Evolutionary conservation across 305 asterid species (phyloP), one percentile per base, ranked within the genome.

Genomic region (Rubia peregrina): DNA sequence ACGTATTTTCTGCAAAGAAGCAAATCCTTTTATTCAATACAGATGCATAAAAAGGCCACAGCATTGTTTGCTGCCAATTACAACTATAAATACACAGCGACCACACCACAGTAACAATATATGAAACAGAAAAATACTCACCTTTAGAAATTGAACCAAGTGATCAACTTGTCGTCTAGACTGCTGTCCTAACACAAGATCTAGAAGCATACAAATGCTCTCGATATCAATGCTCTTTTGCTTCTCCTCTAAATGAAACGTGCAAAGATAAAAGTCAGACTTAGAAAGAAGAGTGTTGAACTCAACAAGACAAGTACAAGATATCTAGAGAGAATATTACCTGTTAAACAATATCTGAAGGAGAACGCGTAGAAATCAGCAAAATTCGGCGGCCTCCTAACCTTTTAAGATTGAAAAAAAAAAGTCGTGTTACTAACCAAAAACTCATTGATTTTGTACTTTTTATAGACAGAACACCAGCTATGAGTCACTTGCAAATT

Each of bases 201-300:
- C 90, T 72, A 88, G 60, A 65, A 92, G 84, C 67, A 82, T 65
- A 74, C 94, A 91, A 65, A 87, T 69, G 76, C 87, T 89, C 82
- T 91, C 98, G 21, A 91, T 82, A 80, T 91, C 96, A 74, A 91
- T 80, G 82, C 96, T 88, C 85, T 90, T 92, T 73, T 92, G 92
- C 76, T 84, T 88, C 74, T 91, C 96, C 84, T 92, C 98, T 90
- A 81, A 46, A 78, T 76, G 49, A 78, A 68, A 57, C 69, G 21
- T 21, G 43, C 48, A 56, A 6, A 51, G 57, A 36, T 43, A 49
- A 49, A 43, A 9, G 30, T 77, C 44, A 80, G 79, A 42, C 67
- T 22, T 24, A 30, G 62, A 26, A 51, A 69, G 64, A 55, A 19
- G 42, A 9, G 42, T n/a, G 57, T 60, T 9, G 61, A 73, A 40